Conservation (phyloP, 768 basidiomycete species). For the Peribolospora baueri region DNA sequence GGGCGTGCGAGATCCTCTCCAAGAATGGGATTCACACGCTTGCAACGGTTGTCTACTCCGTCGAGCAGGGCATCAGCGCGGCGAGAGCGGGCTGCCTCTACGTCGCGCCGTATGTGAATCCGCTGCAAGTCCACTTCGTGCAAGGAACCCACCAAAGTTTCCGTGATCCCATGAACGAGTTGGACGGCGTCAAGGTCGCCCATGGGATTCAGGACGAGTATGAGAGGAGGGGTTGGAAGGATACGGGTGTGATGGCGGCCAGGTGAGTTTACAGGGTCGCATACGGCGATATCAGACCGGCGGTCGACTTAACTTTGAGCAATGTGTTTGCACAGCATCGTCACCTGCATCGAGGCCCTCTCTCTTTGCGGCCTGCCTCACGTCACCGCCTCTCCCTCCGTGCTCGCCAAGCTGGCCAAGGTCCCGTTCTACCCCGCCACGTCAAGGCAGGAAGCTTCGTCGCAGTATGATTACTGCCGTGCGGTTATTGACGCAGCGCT, state of each 20-base stretch:
- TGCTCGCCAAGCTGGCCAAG: constrained; percentile 1
- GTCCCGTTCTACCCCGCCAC: too few relatives aligned
- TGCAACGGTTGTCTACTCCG: constrained; percentile 11
- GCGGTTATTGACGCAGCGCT: too few relatives aligned
- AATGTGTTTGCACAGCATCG: not conserved
- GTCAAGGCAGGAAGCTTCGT: too few relatives aligned
- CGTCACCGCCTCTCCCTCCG: not conserved
- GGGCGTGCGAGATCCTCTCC: constrained; percentile 9
- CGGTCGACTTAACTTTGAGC: too few relatives aligned
- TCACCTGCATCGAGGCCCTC: constrained; percentile 9
- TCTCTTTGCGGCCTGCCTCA: constrained; percentile 3
- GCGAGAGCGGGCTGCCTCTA: constrained; percentile 9
- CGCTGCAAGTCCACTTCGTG: constrained; percentile 11
- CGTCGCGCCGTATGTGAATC: constrained; percentile 13
- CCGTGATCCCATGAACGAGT: constrained; percentile 7
- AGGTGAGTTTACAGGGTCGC: constrained; percentile 3
- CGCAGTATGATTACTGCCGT: too few relatives aligned
- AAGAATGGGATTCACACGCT: constrained; percentile 11
- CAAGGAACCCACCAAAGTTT: constrained; percentile 3
- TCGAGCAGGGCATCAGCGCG: constrained; percentile 13
- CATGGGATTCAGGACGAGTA: constrained; percentile 9
- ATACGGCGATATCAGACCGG: not conserved
- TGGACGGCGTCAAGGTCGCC: constrained; percentile 9
- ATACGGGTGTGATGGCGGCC: constrained; percentile 11
- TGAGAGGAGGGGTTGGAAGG: not conserved